Evolutionary conservation across 768 basidiomycete species (phyloP).

Genomic region (Lentinula aciculospora): DNA sequence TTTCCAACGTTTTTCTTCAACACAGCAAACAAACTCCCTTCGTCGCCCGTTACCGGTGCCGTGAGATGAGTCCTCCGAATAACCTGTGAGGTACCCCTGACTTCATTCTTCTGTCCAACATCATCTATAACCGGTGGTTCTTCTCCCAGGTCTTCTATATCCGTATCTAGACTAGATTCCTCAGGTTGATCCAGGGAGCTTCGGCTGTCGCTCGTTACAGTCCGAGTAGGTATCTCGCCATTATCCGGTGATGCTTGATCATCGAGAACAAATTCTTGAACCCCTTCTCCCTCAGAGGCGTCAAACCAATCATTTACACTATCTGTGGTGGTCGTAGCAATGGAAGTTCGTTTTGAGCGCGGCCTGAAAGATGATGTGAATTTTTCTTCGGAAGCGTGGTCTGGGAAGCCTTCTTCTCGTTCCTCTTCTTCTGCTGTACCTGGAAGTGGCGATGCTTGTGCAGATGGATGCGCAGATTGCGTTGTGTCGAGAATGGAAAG

Average conservation of each 20-base stretch:
- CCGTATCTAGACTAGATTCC: constrained; percentile 50
- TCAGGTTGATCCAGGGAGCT: constrained; percentile 34
- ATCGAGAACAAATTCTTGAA: constrained; percentile 68
- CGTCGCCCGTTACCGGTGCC: constrained; percentile 57
- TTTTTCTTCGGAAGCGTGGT: constrained; percentile 13
- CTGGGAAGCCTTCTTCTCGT: constrained; percentile 26
- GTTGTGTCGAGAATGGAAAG: constrained; percentile 15
- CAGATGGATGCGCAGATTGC: constrained; percentile 8
- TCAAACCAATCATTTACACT: constrained; percentile 71
- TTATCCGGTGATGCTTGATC: constrained; percentile 32
- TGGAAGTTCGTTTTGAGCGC: constrained; percentile 38
- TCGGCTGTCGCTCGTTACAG: constrained; percentile 31
- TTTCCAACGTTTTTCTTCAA: constrained; percentile 89
- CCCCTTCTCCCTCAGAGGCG: constrained; percentile 54
- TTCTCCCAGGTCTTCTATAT: constrained; percentile 35
- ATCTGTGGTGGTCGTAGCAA: constrained; percentile 44
- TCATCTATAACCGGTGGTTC: constrained; percentile 7
- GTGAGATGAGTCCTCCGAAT: constrained; percentile 55
- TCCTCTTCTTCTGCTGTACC: constrained; percentile 45
- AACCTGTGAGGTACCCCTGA: constrained; percentile 19
- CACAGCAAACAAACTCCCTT: constrained; percentile 77
- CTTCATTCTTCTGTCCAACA: constrained; percentile 7
- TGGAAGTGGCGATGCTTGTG: constrained; percentile 34
- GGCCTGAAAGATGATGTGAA: constrained; percentile 24
- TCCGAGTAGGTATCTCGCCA: constrained; percentile 31